A percentile compares a stretch with the other conserved stretches of the same genome.
Conservation (phyloP, 805 yeast species). For the Metschnikowia gruessii region DNA sequence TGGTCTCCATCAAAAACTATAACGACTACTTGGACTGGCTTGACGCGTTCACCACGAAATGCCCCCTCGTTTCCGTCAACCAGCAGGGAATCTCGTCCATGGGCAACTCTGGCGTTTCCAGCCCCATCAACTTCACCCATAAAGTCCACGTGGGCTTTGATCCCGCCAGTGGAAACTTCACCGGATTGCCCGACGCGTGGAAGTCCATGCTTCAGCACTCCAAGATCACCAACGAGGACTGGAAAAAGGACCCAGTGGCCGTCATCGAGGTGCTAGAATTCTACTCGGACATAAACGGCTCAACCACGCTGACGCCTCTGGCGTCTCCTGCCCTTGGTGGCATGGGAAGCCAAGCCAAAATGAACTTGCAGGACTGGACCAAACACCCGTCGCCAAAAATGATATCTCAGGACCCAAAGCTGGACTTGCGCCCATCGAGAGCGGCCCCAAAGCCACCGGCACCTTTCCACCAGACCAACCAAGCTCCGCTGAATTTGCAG, state of each 20-base stretch:
- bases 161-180: conserved; percentile 63
- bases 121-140: conserved; percentile 93
- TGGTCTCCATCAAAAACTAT: conserved; percentile 72
- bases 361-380: conserved; percentile 44
- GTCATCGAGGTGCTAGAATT: conserved; percentile 60
- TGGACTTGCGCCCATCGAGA: conserved; percentile 34
- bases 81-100: conserved; percentile 19
- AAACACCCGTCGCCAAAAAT: conserved; percentile 25
- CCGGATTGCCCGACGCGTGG: conserved; percentile 60
- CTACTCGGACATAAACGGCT: conserved; percentile 47
- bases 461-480: conserved; percentile 37
- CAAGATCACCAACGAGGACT: conserved; percentile 58
- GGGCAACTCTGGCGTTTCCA: conserved; percentile 61
- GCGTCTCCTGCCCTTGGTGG: conserved; percentile 25
- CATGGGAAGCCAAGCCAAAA: conserved; percentile 16
- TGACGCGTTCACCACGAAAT: conserved; percentile 77
- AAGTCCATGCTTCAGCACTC: conserved; percentile 53
- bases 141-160: conserved; percentile 87
- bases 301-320: conserved; percentile 33
- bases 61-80: conserved; percentile 54
- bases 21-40: conserved; percentile 86
- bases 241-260: conserved; percentile 62
- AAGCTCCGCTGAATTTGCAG: neutral
- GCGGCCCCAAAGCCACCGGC: conserved; percentile 45
- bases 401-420: neutral